Evolutionary conservation across 192 early-diverging fungal species (phyloP), one percentile per base, ranked within the genome.

Genomic region (Mortierella claussenii): DNA sequence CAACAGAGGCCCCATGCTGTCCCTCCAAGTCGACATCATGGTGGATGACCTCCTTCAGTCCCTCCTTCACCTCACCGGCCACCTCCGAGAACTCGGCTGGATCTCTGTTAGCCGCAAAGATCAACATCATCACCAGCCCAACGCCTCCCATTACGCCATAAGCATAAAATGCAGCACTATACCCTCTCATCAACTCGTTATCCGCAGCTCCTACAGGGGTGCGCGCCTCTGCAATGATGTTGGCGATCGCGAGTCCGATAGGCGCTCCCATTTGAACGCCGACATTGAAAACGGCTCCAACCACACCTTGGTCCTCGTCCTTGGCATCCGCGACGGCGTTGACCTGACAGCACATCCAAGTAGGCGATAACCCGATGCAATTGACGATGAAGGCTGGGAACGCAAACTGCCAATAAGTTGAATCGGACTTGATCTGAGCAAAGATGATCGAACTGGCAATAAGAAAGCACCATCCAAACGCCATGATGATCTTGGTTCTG

Each of bases 181-280:
- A 68, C 28, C 65, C 65, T 3, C 18, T 43, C 55, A 68, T 57
- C 48, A 68, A 17, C 1, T 44, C 32, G 13, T 24, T 48, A 27
- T 20, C 64, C 7, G 6, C 17, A 7, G 26, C 47, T 15, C 4
- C 20, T 2, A 18, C 13, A 10, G 52, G 42, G 0, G 52, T 66
- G 15, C 37, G 18, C 0, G 60, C 46, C 4, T 62, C 65, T 2
- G 66, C 54, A 47, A 68, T 51, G 24, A 67, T 62, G 32, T 66
- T 68, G 47, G 66, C 50, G 42, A 78, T 68, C 15, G 75, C 75
- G n/a, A 68, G 54, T 20, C 75, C 75, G 17, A 78, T 55, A n/a
- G 65, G 65, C n/a, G 75, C 65, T 23, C 75, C 75, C 1, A 78
- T n/a, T 37, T 78, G 75, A 18, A 66, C 44, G 18, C 59, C 65